Conservation (phyloP, 345 rosid species). For the Microthlaspi erraticum region DNA sequence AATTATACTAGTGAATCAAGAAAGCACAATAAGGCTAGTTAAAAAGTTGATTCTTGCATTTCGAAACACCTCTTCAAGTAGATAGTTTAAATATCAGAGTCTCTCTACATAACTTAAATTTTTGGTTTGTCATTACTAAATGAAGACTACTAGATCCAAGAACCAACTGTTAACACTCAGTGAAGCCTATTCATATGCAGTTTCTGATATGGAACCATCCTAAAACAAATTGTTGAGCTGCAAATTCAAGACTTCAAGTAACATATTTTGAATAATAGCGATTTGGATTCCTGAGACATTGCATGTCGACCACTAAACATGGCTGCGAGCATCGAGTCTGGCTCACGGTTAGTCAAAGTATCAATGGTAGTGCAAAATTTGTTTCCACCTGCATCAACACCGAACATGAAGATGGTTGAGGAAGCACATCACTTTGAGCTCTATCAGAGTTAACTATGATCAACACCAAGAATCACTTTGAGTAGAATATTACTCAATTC, state of each 20-base stretch:
- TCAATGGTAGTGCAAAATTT: constrained; percentile 79
- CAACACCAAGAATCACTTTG: not conserved
- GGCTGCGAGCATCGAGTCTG: constrained; percentile 91
- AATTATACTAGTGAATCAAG: too few species aligned
- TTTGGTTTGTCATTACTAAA: not conserved
- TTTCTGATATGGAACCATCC: not conserved
- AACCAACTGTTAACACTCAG: not conserved
- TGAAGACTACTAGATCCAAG: not conserved
- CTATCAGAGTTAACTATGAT: not conserved
- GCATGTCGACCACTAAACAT: constrained; percentile 92
- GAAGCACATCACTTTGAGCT: not conserved
- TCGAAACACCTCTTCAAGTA: constrained; percentile 6
- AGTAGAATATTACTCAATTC: not conserved
- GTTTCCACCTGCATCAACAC: constrained; percentile 68
- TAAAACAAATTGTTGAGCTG: not conserved
- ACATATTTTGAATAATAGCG: constrained; percentile 43
- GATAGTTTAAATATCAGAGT: not conserved
- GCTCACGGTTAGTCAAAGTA: constrained; percentile 86
- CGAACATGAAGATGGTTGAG: not conserved
- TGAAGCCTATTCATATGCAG: constrained; percentile 27
- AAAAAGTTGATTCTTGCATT: constrained; percentile 5
- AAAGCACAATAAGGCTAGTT: not conserved
- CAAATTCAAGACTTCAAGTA: not conserved
- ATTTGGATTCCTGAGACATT: constrained; percentile 57
- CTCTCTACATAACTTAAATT: not conserved